These are phyloP conservation scores for Lentinula boryana DNA, from an alignment of 768 basidiomycete genomes.

Conservation along the genomic window DNA sequence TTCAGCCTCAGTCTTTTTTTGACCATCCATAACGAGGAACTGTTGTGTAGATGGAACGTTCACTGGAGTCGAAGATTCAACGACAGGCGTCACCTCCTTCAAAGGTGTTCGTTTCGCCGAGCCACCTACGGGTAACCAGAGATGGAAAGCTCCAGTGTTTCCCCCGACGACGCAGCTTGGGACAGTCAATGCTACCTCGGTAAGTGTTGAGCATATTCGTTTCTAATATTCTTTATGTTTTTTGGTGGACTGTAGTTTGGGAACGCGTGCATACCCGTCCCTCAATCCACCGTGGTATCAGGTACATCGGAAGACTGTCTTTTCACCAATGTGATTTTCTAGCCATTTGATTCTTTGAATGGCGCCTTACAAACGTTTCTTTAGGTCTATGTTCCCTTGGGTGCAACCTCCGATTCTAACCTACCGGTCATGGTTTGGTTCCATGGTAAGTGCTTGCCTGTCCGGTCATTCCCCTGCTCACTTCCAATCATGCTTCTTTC, in stretches of 20 bases:
- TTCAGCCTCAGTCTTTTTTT: neutral
- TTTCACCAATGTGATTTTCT: slow-evolving; percentile 30
- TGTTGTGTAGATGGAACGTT: slow-evolving; percentile 29
- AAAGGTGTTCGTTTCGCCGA: slow-evolving; percentile 38
- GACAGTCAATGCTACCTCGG: slow-evolving; percentile 28
- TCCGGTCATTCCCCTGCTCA: neutral
- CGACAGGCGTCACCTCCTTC: slow-evolving; percentile 28
- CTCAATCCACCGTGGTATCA: slow-evolving; percentile 19
- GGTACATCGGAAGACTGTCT: slow-evolving; percentile 36
- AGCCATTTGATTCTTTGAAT: neutral
- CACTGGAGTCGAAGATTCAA: slow-evolving; percentile 22
- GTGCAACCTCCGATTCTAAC: slow-evolving; percentile 5
- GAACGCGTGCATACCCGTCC: slow-evolving; percentile 26
- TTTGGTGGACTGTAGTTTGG: slow-evolving; percentile 21
- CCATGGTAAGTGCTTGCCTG: slow-evolving; percentile 23
- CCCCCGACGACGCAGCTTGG: slow-evolving; percentile 32
- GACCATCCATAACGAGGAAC: neutral
- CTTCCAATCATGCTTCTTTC: neutral
- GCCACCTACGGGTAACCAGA: slow-evolving; percentile 32
- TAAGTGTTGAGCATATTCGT: slow-evolving; percentile 8
- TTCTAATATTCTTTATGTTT: neutral
- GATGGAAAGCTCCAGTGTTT: slow-evolving; percentile 33
- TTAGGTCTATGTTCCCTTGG: slow-evolving; percentile 14
- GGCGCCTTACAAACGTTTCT: neutral
- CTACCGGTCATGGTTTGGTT: slow-evolving; percentile 34